Conservation (phyloP, 2,329 filamentous ascomycete genomes). For the Aureobasidium leucospermi region DNA sequence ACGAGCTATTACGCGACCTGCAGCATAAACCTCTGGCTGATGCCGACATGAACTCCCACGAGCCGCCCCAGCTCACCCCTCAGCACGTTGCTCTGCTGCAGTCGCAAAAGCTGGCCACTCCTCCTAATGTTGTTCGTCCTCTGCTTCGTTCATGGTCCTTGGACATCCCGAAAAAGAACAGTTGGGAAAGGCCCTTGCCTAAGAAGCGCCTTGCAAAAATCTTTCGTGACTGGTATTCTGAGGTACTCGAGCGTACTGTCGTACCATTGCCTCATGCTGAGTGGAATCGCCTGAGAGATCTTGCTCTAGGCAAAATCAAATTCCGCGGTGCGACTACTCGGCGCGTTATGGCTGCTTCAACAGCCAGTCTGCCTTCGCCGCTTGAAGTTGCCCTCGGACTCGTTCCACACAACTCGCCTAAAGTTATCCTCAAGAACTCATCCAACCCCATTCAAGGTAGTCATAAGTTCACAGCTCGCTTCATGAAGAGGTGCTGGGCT, state of each 20-base stretch:
- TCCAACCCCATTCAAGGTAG: constrained; percentile 18
- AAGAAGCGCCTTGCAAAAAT: constrained; percentile 36
- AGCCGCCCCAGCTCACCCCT: constrained; percentile 30
- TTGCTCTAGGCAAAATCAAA: constrained; percentile 29
- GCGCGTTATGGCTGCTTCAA: not conserved
- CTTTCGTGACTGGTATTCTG: constrained; percentile 37
- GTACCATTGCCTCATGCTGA: constrained; percentile 39
- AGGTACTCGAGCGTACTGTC: constrained; percentile 34
- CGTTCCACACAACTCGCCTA: not conserved
- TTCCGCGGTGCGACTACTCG: constrained; percentile 18
- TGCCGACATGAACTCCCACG: not conserved
- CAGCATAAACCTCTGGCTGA: not conserved
- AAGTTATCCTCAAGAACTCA: not conserved
- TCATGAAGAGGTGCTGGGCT: constrained; percentile 41
- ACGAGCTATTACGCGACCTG: constrained; percentile 38
- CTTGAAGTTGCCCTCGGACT: constrained; percentile 5
- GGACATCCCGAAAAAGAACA: constrained; percentile 30
- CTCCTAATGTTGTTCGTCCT: constrained; percentile 25
- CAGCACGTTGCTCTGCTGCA: constrained; percentile 24
- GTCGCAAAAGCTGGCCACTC: constrained; percentile 24
- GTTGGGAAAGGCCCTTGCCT: constrained; percentile 41
- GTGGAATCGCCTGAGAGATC: constrained; percentile 35
- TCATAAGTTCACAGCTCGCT: constrained; percentile 34
- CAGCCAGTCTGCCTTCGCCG: not conserved
- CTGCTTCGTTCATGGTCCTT: constrained; percentile 16